Evolutionary conservation across 306 rosid species (phyloP).

Genomic region (Ormosia emarginata): DNA sequence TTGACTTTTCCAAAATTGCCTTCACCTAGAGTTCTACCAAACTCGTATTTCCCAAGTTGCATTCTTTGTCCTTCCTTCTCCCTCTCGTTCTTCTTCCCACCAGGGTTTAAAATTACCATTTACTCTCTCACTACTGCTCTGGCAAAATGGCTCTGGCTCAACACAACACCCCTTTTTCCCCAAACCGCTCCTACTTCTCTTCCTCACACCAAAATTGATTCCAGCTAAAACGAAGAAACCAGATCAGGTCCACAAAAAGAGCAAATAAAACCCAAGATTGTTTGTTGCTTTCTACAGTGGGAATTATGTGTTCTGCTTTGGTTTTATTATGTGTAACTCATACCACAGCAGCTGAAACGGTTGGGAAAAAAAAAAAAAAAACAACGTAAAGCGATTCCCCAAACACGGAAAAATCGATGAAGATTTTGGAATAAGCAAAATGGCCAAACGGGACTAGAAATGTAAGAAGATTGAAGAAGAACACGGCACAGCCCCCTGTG

Average conservation of each 20-base stretch:
- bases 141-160: neutral
- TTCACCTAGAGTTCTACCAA: slow-evolving; percentile 79
- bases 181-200: neutral
- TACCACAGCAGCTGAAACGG: neutral
- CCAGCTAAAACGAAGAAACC: neutral
- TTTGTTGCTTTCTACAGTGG: neutral
- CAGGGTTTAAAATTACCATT: slow-evolving; percentile 35
- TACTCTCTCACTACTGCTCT: neutral
- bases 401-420: neutral
- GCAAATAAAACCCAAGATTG: neutral
- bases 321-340: neutral
- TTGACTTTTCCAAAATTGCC: slow-evolving; percentile 93
- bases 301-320: neutral
- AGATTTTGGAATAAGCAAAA: neutral
- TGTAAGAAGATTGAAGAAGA: neutral
- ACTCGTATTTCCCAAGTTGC: slow-evolving; percentile 70
- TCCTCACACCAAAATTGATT: neutral
- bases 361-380: neutral
- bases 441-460: neutral
- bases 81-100: slow-evolving; percentile 5
- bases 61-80: slow-evolving; percentile 30
- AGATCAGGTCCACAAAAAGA: neutral
- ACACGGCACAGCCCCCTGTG: no score
- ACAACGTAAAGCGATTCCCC: no score
- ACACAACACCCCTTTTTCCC: slow-evolving; percentile 1